Evolutionary conservation across 352 stramenopile species (phyloP), one percentile per base, ranked within the genome.

Genomic region (Phytophthora pisi): DNA sequence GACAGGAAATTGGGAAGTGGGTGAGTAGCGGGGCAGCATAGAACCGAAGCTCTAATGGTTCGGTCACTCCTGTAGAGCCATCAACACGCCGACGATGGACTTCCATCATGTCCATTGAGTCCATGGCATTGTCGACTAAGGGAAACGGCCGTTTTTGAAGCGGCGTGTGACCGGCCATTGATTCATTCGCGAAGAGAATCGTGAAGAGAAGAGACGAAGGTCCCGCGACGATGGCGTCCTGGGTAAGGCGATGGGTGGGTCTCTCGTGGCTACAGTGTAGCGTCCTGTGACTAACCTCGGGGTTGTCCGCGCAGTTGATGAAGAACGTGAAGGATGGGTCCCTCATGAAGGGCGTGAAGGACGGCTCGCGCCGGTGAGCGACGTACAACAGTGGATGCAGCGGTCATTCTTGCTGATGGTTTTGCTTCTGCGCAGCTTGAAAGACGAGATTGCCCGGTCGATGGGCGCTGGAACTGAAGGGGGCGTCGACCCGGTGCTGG

Each of bases 261-360:
- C 30, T 23, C 20, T n/a, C 24, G 16, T 65, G 10, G 34, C 34
- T 40, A 3, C 34, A 15, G 28, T 16, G 9, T 52, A n/a, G 36
- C 31, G 7, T 6, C 3, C 11, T 50, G 31, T 53, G 38, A 38
- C 52, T 58, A 38, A 66, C 52, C 10, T 18, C n/a, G 34, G 36
- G 7, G 28, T 4, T 66, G 31, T 16, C 10, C 9, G 9, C 57
- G 24, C 51, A 86, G 77, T 78, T 78, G 56, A 78, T 88, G 75
- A 86, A 90, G 75, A 93, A 93, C 54, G 84, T 93, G 72, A 93
- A 93, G 64, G 85, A 91, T 78, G 82, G 85, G n/a, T 91, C 82
- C 13, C 66, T 75, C 56, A 72, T 86, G 52, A 83, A 88, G 74
- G 89, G 89, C 61, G 84, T 93, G 72, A 93, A 93, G 66, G 82